Percentiles rank a stretch among this genome's conserved stretches.
These are phyloP conservation scores for Lagerstroemia fauriei DNA, from an alignment of 441 rosid genomes.

Conservation along the genomic window DNA sequence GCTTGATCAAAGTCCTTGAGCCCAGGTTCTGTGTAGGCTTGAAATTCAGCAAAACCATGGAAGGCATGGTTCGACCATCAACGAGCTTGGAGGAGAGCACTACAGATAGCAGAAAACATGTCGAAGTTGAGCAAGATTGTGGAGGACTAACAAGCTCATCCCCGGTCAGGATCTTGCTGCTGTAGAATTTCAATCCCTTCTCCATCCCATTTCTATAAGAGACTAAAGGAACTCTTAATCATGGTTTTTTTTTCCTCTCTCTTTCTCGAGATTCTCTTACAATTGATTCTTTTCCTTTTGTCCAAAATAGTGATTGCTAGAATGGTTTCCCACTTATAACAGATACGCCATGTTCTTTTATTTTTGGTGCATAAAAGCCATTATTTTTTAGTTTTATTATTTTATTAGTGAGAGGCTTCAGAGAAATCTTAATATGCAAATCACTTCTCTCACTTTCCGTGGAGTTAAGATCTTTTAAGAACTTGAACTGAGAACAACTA, in stretches of 20 bases:
- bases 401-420: neutral
- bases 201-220: neutral
- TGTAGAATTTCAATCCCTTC: neutral
- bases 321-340: neutral
- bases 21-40: no score
- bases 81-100: constrained; percentile 37
- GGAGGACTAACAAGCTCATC: constrained; percentile 47
- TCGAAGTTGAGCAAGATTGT: constrained; percentile 53
- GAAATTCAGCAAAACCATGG: no score
- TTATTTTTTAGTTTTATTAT: neutral
- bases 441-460: no score
- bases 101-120: constrained; percentile 36
- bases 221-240: neutral
- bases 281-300: neutral
- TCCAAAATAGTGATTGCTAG: neutral
- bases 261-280: neutral
- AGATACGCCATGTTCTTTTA: neutral
- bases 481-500: neutral
- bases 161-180: constrained; percentile 53
- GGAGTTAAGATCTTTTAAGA: neutral
- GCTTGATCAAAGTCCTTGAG: no score
- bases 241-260: neutral
- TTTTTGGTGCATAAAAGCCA: neutral
- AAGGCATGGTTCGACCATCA: constrained; percentile 48
- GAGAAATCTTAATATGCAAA: neutral